Evolutionary conservation across 2,329 filamentous ascomycete species (phyloP).

Genomic region (Tolypocladium ovalisporum): DNA sequence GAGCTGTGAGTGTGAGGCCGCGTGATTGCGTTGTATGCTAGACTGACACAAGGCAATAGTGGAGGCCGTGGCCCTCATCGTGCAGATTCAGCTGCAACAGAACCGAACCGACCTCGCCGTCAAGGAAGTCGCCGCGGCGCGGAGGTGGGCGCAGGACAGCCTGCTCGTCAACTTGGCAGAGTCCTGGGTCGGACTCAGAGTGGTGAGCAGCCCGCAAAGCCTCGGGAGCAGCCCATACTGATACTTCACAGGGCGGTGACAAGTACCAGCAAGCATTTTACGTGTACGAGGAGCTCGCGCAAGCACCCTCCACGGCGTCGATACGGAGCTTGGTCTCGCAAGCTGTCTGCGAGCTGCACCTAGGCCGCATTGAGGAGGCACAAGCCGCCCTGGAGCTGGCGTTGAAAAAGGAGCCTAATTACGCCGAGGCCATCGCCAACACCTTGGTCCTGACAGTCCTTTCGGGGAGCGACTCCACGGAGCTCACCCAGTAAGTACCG

Average conservation of each 20-base stretch:
- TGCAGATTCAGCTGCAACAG: conserved; percentile 85
- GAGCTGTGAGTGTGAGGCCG: conserved; percentile 50
- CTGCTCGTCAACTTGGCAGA: conserved; percentile 89
- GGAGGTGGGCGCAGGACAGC: conserved; percentile 92
- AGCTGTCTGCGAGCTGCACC: conserved; percentile 82
- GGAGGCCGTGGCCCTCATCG: conserved; percentile 72
- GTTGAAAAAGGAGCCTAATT: conserved; percentile 58
- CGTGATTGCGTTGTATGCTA: neutral
- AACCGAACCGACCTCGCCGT: conserved; percentile 84
- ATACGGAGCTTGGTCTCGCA: conserved; percentile 71
- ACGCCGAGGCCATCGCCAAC: conserved; percentile 72
- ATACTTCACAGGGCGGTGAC: conserved; percentile 62
- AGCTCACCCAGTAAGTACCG: conserved; percentile 50
- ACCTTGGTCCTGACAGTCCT: conserved; percentile 69
- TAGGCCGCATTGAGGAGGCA: conserved; percentile 80
- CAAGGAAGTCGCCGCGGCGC: conserved; percentile 78
- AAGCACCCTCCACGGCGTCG: conserved; percentile 71
- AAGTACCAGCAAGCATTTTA: conserved; percentile 97
- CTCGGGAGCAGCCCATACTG: conserved; percentile 8
- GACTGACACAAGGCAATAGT: conserved; percentile 30
- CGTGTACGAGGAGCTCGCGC: conserved; percentile 92
- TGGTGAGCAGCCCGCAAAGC: conserved; percentile 40
- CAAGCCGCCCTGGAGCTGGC: conserved; percentile 78
- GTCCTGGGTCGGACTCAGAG: conserved; percentile 82
- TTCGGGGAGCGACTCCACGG: conserved; percentile 57